Conservation (phyloP, 2,329 filamentous ascomycete species). For the Grosmannia clavigera region DNA sequence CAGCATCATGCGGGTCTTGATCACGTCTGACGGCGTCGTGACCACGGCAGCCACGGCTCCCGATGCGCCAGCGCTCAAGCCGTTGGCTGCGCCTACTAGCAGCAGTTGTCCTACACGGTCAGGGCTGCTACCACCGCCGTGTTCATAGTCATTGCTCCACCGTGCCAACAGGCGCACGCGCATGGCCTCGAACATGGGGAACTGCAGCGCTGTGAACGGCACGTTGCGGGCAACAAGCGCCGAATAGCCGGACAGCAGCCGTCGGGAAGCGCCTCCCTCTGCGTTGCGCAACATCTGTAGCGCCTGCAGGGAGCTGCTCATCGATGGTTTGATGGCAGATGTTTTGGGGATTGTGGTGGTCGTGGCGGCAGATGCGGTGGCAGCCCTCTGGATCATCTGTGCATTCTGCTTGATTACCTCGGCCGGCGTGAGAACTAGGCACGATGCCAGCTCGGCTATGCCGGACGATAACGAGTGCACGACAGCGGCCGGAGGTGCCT, state of each 20-base stretch:
- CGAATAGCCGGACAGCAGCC: slow-evolving; percentile 60
- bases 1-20: slow-evolving; percentile 86
- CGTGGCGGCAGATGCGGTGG: not conserved
- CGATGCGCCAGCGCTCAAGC: slow-evolving; percentile 58
- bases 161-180: slow-evolving; percentile 38
- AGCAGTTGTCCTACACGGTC: slow-evolving; percentile 26
- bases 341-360: not conserved
- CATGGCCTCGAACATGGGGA: slow-evolving; percentile 70
- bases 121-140: slow-evolving; percentile 15
- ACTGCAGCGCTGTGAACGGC: slow-evolving; percentile 79
- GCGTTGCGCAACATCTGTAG: slow-evolving; percentile 31
- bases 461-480: slow-evolving; percentile 65
- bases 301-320: slow-evolving; percentile 34
- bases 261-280: slow-evolving; percentile 42
- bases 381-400: slow-evolving; percentile 52
- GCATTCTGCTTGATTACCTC: slow-evolving; percentile 93
- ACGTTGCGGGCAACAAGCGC: slow-evolving; percentile 72
- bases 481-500: slow-evolving; percentile 47
- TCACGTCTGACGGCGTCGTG: slow-evolving; percentile 82
- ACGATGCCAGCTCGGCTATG: slow-evolving; percentile 70
- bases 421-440: slow-evolving; percentile 74
- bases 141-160: slow-evolving; percentile 19
- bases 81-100: slow-evolving; percentile 61
- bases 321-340: slow-evolving; percentile 13
- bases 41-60: slow-evolving; percentile 64